Evolutionary conservation across 2,329 filamentous ascomycete species (phyloP).

Genomic region (Ambrosiella xylebori): DNA sequence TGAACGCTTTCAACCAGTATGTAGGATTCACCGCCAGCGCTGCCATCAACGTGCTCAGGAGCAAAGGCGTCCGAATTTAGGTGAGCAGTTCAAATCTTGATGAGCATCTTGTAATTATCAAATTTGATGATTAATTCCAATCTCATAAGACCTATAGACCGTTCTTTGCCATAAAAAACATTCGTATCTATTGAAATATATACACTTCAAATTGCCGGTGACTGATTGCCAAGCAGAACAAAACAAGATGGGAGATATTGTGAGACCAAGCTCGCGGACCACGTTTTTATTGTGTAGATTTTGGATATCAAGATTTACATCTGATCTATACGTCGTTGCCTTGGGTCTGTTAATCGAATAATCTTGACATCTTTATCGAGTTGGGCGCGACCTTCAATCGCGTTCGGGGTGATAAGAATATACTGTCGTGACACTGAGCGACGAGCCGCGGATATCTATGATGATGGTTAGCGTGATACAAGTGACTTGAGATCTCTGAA

Average conservation of each 20-base stretch:
- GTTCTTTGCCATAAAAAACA: too few species aligned
- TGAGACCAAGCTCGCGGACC: neutral
- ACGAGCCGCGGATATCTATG: constrained; percentile 45
- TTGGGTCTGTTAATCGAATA: constrained; percentile 47
- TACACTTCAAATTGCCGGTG: too few species aligned
- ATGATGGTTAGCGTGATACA: constrained; percentile 1
- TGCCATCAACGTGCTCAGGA: constrained; percentile 66
- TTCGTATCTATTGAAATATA: too few species aligned
- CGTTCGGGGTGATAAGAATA: constrained; percentile 89
- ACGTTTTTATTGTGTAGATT: neutral
- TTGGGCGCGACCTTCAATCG: constrained; percentile 44
- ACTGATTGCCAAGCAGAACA: too few species aligned
- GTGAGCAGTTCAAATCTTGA: neutral
- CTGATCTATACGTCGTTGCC: constrained; percentile 26
- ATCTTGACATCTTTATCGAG: constrained; percentile 58
- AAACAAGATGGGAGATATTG: too few species aligned
- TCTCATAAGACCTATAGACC: too few species aligned
- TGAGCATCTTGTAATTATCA: too few species aligned
- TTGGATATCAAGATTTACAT: constrained; percentile 1
- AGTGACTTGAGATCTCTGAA: too few species aligned
- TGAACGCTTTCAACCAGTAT: constrained; percentile 56
- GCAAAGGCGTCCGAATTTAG: constrained; percentile 69
- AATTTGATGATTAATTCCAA: too few species aligned
- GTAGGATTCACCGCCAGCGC: constrained; percentile 64
- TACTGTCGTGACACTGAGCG: constrained; percentile 82